Conservation (phyloP, 495 filamentous ascomycete genomes). For the Penicillium chermesinum region DNA sequence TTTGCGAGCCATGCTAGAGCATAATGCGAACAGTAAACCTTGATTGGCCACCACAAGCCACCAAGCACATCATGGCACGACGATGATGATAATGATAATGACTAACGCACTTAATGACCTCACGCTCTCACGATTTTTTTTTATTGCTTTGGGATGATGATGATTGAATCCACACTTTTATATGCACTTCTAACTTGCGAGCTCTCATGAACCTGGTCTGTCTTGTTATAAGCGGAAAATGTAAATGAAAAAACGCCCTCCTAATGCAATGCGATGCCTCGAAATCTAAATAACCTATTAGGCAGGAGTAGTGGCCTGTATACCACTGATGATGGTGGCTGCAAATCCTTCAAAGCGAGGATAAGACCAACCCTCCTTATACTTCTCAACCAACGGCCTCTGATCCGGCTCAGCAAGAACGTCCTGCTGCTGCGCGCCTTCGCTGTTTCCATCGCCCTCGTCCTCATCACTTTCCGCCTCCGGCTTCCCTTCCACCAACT, state of each 20-base stretch:
- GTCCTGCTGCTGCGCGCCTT: slow-evolving; percentile 44
- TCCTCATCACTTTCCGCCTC: slow-evolving; percentile 32
- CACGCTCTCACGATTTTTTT: not conserved
- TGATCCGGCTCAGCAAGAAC: slow-evolving; percentile 42
- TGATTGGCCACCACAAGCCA: not conserved
- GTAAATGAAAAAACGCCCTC: slow-evolving; percentile 4
- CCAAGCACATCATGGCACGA: too few species aligned
- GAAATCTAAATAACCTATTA: not conserved
- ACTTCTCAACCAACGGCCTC: slow-evolving; percentile 67
- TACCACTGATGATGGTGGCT: slow-evolving; percentile 43
- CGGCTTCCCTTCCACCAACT: slow-evolving; percentile 58
- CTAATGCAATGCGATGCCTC: slow-evolving; percentile 7
- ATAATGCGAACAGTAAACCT: slow-evolving; percentile 4
- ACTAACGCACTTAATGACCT: slow-evolving; percentile 10
- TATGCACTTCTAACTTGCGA: not conserved
- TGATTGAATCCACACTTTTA: not conserved
- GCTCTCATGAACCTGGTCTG: not conserved
- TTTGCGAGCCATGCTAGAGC: slow-evolving; percentile 36
- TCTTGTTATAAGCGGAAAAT: not conserved
- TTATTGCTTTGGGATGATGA: not conserved
- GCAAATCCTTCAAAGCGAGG: slow-evolving; percentile 68
- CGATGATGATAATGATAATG: slow-evolving; percentile 7
- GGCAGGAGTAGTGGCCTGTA: slow-evolving; percentile 24
- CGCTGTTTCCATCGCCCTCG: slow-evolving; percentile 32
- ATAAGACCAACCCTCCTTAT: slow-evolving; percentile 69